Percentiles rank a stretch among this genome's conserved stretches.
phyloP scores from a whole-genome alignment of 2,329 filamentous ascomycete genomes.

The Claviceps africana region DNA sequence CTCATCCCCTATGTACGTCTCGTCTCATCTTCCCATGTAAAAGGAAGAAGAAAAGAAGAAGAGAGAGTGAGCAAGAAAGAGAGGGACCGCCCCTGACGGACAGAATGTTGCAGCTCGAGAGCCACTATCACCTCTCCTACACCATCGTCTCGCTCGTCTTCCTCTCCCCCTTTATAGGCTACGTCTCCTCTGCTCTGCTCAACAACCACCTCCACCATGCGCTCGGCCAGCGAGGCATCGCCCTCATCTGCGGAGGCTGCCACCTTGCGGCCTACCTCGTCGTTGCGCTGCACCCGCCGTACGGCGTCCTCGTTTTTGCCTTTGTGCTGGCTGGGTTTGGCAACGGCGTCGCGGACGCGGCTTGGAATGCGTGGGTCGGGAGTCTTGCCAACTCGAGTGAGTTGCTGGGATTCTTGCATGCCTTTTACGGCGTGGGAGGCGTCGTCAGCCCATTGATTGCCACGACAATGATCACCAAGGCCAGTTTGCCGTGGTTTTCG shows the following conservation, averaged over 20 bases:
- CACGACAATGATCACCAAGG: conserved; percentile 51
- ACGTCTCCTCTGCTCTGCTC: conserved; percentile 43
- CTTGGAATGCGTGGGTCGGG: conserved; percentile 39
- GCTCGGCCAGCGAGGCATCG: conserved; percentile 53
- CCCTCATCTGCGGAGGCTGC: conserved; percentile 44
- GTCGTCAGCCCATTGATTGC: conserved; percentile 50
- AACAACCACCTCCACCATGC: conserved; percentile 47
- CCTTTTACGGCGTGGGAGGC: conserved; percentile 51
- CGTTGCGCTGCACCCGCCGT: conserved; percentile 48
- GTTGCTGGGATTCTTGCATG: conserved; percentile 51
- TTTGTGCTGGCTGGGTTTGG: conserved; percentile 53
- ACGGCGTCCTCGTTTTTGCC: conserved; percentile 46
- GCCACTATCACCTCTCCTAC: conserved; percentile 46
- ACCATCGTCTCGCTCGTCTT: conserved; percentile 49
- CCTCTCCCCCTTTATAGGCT: conserved; percentile 49
- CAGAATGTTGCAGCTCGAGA: conserved; percentile 46
- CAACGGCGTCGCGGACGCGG: conserved; percentile 46
- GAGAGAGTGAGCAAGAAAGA: too few species aligned
- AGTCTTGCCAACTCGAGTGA: conserved; percentile 56
- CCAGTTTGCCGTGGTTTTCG: conserved; percentile 45
- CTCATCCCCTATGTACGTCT: not conserved
- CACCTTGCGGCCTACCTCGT: conserved; percentile 49
- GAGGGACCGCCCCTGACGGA: too few species aligned
- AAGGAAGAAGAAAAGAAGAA: too few species aligned
- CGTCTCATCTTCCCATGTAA: too few species aligned